These are phyloP conservation scores for Xylaria polymorpha DNA, from an alignment of 2,329 filamentous ascomycete genomes.

Conservation along the genomic window DNA sequence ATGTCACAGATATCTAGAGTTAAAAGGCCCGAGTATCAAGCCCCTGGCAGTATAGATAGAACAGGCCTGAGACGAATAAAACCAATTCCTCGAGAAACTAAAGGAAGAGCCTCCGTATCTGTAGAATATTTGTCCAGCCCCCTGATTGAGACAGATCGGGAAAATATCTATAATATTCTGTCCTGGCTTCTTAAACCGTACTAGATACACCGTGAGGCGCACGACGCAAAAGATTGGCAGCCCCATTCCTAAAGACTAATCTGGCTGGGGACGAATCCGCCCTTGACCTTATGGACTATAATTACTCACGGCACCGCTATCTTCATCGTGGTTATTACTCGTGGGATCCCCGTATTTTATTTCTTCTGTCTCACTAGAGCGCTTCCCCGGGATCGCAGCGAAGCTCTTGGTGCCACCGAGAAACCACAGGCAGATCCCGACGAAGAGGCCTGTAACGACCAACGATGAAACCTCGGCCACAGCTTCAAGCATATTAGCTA, in stretches of 20 bases:
- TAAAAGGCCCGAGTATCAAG: too few species aligned
- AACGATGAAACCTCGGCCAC: slow-evolving; percentile 7
- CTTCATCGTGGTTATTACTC: background rate
- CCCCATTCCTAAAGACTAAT: background rate
- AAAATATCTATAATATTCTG: background rate
- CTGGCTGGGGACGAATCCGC: background rate
- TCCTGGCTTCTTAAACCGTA: background rate
- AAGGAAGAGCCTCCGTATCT: background rate
- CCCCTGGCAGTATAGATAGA: too few species aligned
- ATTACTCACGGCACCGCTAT: background rate
- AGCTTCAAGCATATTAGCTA: background rate
- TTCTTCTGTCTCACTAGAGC: background rate
- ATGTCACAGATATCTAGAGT: too few species aligned
- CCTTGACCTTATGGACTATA: background rate
- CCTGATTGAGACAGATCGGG: background rate
- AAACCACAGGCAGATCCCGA: slow-evolving; percentile 19
- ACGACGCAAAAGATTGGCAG: background rate
- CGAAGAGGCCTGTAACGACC: slow-evolving; percentile 12
- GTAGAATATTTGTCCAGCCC: background rate
- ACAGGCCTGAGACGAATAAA: too few species aligned
- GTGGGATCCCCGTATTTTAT: background rate
- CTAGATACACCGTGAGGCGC: background rate
- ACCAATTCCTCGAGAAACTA: background rate
- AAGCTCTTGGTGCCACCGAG: slow-evolving; percentile 13
- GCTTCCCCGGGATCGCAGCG: background rate